phyloP scores from a whole-genome alignment of 1,284 basidiomycete genomes.

The Malassezia furfur region DNA sequence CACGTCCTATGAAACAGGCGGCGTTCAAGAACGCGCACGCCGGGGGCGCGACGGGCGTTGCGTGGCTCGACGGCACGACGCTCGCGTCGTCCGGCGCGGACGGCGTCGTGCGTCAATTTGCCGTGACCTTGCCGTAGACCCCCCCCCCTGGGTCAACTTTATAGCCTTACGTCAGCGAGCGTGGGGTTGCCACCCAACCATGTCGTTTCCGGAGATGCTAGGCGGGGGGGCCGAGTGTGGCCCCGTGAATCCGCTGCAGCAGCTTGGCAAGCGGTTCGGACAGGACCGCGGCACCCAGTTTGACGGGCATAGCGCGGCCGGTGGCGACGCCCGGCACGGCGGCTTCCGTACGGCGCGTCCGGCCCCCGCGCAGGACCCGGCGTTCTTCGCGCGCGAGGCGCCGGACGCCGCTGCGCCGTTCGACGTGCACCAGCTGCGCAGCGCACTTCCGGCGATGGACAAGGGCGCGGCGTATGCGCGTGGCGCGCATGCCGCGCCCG shows the following conservation, averaged over 20 bases:
- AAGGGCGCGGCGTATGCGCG: conserved; percentile 1
- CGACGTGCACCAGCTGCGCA: conserved; percentile 29
- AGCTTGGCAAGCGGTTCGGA: conserved; percentile 43
- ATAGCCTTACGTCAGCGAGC: not conserved
- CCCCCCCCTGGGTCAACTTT: too few relatives aligned
- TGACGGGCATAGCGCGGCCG: conserved; percentile 17
- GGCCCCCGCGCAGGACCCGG: conserved; percentile 16
- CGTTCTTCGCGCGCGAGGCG: conserved; percentile 22
- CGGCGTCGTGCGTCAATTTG: conserved; percentile 48
- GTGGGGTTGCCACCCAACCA: conserved; percentile 7
- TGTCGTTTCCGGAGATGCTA: conserved; percentile 42
- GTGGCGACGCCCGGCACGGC: not conserved
- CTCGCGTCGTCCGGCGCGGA: conserved; percentile 73
- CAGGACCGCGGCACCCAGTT: conserved; percentile 38
- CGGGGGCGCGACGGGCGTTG: conserved; percentile 58
- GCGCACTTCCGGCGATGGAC: conserved; percentile 22
- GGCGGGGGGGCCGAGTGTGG: conserved; percentile 43
- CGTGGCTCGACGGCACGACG: conserved; percentile 62
- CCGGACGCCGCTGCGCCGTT: conserved; percentile 19
- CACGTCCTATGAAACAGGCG: conserved; percentile 67
- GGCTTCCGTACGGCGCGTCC: conserved; percentile 13
- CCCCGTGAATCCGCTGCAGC: conserved; percentile 42
- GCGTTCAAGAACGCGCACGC: conserved; percentile 57
- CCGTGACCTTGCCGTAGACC: not conserved
- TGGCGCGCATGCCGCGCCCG: conserved; percentile 19